phyloP scores from a whole-genome alignment of 257 asterid species.

The Gardenia jasminoides region DNA sequence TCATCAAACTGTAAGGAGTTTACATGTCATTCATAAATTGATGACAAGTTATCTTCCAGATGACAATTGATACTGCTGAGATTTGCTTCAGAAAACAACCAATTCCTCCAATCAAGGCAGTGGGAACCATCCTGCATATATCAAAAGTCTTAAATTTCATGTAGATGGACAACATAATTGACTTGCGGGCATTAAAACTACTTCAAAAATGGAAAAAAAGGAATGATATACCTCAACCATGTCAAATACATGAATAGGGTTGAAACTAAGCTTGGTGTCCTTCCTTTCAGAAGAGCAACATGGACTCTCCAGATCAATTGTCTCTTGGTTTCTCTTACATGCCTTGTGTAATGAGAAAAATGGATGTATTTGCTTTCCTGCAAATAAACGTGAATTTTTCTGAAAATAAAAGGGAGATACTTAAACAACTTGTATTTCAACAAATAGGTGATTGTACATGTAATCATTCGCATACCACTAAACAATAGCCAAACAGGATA shows the following conservation, averaged over 20 bases:
- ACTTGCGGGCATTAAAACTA: slow-evolving; percentile 8
- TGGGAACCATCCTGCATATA: slow-evolving; percentile 50
- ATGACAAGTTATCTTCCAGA: slow-evolving; percentile 40
- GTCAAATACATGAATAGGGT: slow-evolving; percentile 82
- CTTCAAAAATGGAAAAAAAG: slow-evolving; percentile 10
- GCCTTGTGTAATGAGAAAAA: slow-evolving; percentile 71
- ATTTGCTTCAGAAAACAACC: slow-evolving; percentile 59
- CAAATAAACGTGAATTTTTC: slow-evolving; percentile 82
- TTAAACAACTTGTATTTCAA: slow-evolving; percentile 5
- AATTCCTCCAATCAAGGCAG: slow-evolving; percentile 67
- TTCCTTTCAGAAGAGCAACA: slow-evolving; percentile 42
- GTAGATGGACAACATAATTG: not conserved
- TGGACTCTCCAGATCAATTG: slow-evolving; percentile 43
- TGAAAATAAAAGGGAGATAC: slow-evolving; percentile 29
- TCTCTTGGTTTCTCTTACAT: slow-evolving; percentile 56
- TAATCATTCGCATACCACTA: not conserved
- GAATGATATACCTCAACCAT: slow-evolving; percentile 52
- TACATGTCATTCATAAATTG: slow-evolving; percentile 46
- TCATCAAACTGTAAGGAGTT: slow-evolving; percentile 64
- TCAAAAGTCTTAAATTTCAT: slow-evolving; percentile 6
- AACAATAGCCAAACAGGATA: not conserved
- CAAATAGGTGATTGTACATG: not conserved
- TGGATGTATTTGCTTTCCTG: slow-evolving; percentile 90
- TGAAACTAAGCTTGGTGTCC: slow-evolving; percentile 49
- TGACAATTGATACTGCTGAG: slow-evolving; percentile 22